Evolutionary conservation across 768 basidiomycete species (phyloP), one percentile per base, ranked within the genome.

Genomic region (Rhizopogon roseolus): DNA sequence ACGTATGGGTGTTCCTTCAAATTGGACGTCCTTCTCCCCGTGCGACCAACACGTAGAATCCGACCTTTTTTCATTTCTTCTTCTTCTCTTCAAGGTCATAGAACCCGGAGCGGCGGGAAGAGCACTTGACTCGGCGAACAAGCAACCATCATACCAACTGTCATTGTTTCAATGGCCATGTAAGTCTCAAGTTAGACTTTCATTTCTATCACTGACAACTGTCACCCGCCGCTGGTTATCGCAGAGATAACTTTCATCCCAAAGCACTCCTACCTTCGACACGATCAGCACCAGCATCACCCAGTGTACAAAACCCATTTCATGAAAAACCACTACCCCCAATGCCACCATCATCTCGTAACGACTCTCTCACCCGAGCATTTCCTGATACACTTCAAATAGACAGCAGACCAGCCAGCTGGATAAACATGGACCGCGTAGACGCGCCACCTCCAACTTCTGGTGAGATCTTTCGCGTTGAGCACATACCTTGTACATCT

Each of bases 271-370:
- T 57, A 5, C 63, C 72, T 42, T 54, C 58, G 5, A 50, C 50
- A 32, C 61, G 60, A 54, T 57, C 66, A 11, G 62, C 57, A 0
- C 69, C 65, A 29, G 65, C 69, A 1, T 67, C 67, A 25, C 32
- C 34, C 57, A 0, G 43, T 50, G 25, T 63, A 56, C 34, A 38
- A 64, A 11, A 36, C 34, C 10, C 53, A 54, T 50, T 37, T 1
- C 51, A 61, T 58, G 71, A 75, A 61, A 76, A 76, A 52, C 71
- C 73, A 1, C 65, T 68, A 14, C 69, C 75, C 19, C 68, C 70
- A 27, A 66, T 74, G 67, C 71, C 67, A 14, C 46, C 61, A 5
- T 22, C 61, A 5, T 22, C 48, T 2, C 52, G 58, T 54, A 61
- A 53, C 48, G 49, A 63, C 29, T 56, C 52, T 32, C 59, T 64